Evolutionary conservation across 371 early-diverging fungal species (phyloP), one percentile per base, ranked within the genome.

Genomic region (Circinella minor): DNA sequence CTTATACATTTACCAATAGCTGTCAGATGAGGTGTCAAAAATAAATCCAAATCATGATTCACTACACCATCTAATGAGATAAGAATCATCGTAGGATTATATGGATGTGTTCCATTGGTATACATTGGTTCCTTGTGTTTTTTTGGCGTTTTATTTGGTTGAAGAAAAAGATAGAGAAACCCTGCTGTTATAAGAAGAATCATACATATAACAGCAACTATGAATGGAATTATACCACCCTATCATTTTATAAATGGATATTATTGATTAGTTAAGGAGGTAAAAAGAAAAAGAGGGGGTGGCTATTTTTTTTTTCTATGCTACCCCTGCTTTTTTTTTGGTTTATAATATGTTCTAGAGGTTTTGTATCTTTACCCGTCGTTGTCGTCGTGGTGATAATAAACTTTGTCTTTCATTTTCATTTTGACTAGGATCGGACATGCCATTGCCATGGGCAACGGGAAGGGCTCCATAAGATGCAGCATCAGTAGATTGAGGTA

Each of bases 31-130:
- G 95, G 94, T 2, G 96, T 95, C 11, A 91, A 48, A 2, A 86
- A 88, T 18, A 93, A 81, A 55, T 86, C 84, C 43, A 98, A 76
- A 77, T 97, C 97, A 70, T 95, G 92, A 36, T 91, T 85, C 11
- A 95, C 87, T 71, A 94, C 88, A 13, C 98, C 98, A 79, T 98
- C 98, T n/a, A 96, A 76, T 0, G 96, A 96, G 14, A 98, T 78
- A 13, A 98, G 77, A 49, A 98, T 84, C 5, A 96, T 88, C 0
- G 95, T 93, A 5, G 89, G 87, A 59, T 81, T 77, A 83, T 89
- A 93, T 27, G 70, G 73, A 67, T 92, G 91, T 0, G 93, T 91
- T 14, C 94, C 94, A 70, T 93, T 93, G 61, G 70, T 79, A n/a
- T 27, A 34, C 57, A 57, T 57, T 57, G 34, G 57, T n/a, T 8